Base-by-base conservation (phyloP, 208 protist genomes). In the Novymonas esmeraldas region DNA sequence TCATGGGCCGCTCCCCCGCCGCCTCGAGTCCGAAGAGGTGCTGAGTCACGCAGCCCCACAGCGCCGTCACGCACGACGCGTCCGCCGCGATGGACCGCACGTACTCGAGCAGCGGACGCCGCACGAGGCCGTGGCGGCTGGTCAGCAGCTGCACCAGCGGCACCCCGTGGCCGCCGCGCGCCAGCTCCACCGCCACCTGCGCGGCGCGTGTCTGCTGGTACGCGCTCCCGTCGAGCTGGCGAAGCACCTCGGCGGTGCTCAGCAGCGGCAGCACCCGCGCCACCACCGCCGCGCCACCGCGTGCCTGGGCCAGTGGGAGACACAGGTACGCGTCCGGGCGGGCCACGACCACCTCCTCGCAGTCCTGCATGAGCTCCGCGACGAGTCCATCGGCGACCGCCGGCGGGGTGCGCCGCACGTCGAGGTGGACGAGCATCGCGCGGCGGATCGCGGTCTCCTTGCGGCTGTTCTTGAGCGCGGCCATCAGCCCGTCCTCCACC, bases 311-410 rank as follows among this genome's bases (percentile, higher is more conserved):
- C 58, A 94, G 84, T 28, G 62, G 57, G 29, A 96, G 82, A 13
- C 79, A 77, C 18, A 96, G 76, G 64, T 92, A 96, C 16, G 92
- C 92, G 51, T 92, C 87, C n/a, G 92, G 85, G 16, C 92, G 86
- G 14, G 65, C 74, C 59, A 92, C 85, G 45, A 93, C 76, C 49
- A 92, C 78, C 69, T 92, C 85, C 28, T 73, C 80, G 77, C 92
- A 96, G 54, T 88, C 77, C 56, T 73, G 69, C 51, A 95, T 66
- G 18, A 96, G 64, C 24, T 74, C 73, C 31, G 58, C 59, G 0
- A 76, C 52, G 26, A 95, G 75, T 42, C 78, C 70, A 42, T 84
- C 72, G 6, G 71, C 59, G 16, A 82, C 56, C 61, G 64, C 71
- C 7, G 22, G 26, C 29, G 87, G 75, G 18, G 75, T 81, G 38